phyloP scores from a whole-genome alignment of 129 eudicot species.

The Chrysanthemum makinoi region DNA sequence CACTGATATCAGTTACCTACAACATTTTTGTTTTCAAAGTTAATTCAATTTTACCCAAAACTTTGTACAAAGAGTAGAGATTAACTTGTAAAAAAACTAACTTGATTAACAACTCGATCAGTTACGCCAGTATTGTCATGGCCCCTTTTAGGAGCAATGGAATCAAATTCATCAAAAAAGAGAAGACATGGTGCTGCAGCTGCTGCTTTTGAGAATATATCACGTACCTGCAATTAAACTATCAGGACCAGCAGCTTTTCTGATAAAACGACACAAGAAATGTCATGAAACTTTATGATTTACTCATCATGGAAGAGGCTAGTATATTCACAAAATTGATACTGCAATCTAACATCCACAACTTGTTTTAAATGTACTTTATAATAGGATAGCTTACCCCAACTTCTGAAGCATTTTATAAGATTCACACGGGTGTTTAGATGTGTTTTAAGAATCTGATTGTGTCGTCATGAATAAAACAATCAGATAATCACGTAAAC shows the following conservation, averaged over 20 bases:
- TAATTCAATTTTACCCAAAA: not conserved
- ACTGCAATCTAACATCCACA: slow-evolving; percentile 7
- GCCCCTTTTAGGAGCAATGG: slow-evolving; percentile 98
- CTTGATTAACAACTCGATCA: slow-evolving; percentile 96
- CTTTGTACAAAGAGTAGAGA: not conserved
- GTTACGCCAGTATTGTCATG: slow-evolving; percentile 99
- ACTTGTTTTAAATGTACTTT: not conserved
- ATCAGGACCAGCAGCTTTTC: slow-evolving; percentile 23
- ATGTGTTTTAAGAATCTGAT: not conserved
- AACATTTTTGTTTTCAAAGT: no score
- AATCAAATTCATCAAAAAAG: slow-evolving; percentile 97
- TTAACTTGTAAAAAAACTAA: slow-evolving; percentile 30
- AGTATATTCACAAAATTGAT: slow-evolving; percentile 7
- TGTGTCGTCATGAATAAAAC: not conserved
- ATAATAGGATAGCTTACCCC: not conserved
- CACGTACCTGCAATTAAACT: slow-evolving; percentile 67
- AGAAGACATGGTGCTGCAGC: slow-evolving; percentile 97
- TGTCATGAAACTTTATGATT: not conserved
- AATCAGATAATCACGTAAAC: slow-evolving; percentile 7
- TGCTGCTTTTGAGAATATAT: slow-evolving; percentile 93
- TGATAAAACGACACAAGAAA: not conserved
- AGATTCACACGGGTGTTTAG: not conserved
- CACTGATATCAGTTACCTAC: no score
- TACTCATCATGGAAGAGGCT: slow-evolving; percentile 4
- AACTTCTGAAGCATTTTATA: slow-evolving; percentile 12